Evolutionary conservation across 805 yeast genomes (phyloP).

Genomic region (Lipomyces mesembrius): DNA sequence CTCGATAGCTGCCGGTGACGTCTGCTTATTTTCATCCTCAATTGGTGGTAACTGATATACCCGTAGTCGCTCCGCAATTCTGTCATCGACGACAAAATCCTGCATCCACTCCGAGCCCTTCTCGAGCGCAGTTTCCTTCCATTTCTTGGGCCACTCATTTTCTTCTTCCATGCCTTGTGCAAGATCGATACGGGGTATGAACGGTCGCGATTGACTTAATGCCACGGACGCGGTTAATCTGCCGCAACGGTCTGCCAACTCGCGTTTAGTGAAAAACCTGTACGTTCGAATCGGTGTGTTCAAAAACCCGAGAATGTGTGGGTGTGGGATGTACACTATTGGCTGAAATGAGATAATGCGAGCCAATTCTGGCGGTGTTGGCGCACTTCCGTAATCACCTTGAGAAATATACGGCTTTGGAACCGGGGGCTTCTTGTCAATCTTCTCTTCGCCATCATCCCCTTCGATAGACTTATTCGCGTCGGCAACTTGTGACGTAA

Average conservation of each 20-base stretch:
- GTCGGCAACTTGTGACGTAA: slow-evolving; percentile 13
- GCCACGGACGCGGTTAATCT: slow-evolving; percentile 58
- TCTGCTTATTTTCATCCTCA: slow-evolving; percentile 9
- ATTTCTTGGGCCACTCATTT: slow-evolving; percentile 79
- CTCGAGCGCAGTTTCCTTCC: slow-evolving; percentile 78
- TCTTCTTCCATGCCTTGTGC: slow-evolving; percentile 66
- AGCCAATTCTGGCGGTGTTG: slow-evolving; percentile 59
- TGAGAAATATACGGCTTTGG: slow-evolving; percentile 68
- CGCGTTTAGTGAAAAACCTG: slow-evolving; percentile 75
- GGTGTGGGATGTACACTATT: slow-evolving; percentile 71
- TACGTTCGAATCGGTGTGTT: slow-evolving; percentile 76
- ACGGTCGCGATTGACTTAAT: slow-evolving; percentile 59
- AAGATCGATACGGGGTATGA: slow-evolving; percentile 50
- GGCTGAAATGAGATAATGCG: slow-evolving; percentile 53
- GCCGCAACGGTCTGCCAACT: slow-evolving; percentile 70
- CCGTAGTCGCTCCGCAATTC: slow-evolving; percentile 58
- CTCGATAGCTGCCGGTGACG: background rate
- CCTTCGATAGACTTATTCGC: slow-evolving; percentile 39
- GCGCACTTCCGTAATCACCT: slow-evolving; percentile 58
- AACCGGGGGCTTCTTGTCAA: slow-evolving; percentile 51
- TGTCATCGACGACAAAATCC: slow-evolving; percentile 69
- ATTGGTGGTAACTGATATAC: slow-evolving; percentile 41
- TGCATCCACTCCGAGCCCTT: slow-evolving; percentile 87
- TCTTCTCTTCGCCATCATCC: slow-evolving; percentile 43
- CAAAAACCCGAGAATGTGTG: slow-evolving; percentile 76